Evolutionary conservation across 345 rosid species (phyloP), one percentile per base, ranked within the genome.

Genomic region (Ceriops tagal): DNA sequence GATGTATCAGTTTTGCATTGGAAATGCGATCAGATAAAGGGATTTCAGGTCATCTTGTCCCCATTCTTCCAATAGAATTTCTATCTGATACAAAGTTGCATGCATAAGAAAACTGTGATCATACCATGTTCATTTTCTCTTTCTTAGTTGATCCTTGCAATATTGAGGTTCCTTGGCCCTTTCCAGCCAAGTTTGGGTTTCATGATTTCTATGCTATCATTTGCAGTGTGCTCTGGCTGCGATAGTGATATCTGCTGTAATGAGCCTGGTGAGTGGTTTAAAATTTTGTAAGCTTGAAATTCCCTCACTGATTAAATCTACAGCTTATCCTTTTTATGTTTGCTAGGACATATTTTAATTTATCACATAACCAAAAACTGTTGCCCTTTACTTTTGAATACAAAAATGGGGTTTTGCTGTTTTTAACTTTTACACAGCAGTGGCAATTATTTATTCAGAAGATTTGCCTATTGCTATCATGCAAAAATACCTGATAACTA

Each of bases 211-310:
- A 20, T 75, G 52, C 32, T 73, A 9, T 16, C 31, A 24, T 56
- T 72, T 79, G 63, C 96, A 96, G 99, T 96, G 98, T 85, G 89
- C 90, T 57, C 82, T 96, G 79, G 99, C 99, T 72, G 98, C 99
- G 60, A 92, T 96, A 64, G 98, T 96, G 20, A 78, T 86, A 62
- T 89, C 98, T 73, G 99, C 98, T 65, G 99, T 96, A 21, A 89
- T 89, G 80, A 87, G 96, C 75, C 82, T 92, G 92, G 99, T 92
- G 77, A 87, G 93, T 77, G 58, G 34, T 15, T 35, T 46, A 2
- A 64, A 67, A 62, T 55, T 53, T 6, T 53, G 18, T 26, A 53
- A 43, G 8, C 64, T 6, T 49, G 66, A 61, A 28, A 9, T 39
- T 5, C 22, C 4, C 15, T 43, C 16, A 10, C 16, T 7, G 15